phyloP scores from a whole-genome alignment of 2,329 filamentous ascomycete genomes.

The Cercospora sp. region DNA sequence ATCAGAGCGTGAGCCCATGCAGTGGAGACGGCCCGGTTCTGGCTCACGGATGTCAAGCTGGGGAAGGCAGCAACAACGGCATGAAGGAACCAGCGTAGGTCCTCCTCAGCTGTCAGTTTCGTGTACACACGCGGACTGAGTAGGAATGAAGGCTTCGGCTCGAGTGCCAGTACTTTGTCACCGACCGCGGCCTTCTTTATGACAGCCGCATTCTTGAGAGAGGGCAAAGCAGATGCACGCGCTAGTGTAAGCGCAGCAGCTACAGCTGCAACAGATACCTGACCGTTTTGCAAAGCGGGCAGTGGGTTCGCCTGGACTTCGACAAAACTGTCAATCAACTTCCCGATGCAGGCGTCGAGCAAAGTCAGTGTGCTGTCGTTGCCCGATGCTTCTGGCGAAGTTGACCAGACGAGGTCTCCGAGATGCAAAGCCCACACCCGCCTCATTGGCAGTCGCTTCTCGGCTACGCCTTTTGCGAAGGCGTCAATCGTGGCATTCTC shows the following conservation, averaged over 20 bases:
- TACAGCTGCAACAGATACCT: conserved; percentile 78
- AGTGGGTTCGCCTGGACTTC: conserved; percentile 78
- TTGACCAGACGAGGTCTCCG: conserved; percentile 67
- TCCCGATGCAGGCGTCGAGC: conserved; percentile 52
- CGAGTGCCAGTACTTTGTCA: conserved; percentile 65
- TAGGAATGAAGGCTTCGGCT: conserved; percentile 85
- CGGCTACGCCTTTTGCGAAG: conserved; percentile 76
- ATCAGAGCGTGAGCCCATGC: conserved; percentile 81
- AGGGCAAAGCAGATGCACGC: conserved; percentile 53
- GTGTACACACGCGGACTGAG: conserved; percentile 82
- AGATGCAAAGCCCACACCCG: conserved; percentile 77
- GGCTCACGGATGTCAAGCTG: conserved; percentile 36
- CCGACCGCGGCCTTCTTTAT: conserved; percentile 63
- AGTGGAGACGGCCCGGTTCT: conserved; percentile 37
- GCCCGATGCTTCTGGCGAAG: conserved; percentile 51
- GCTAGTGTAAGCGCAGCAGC: conserved; percentile 62
- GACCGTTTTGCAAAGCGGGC: conserved; percentile 75
- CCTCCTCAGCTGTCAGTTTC: conserved; percentile 72
- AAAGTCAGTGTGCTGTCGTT: conserved; percentile 50
- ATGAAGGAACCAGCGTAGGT: conserved; percentile 73
- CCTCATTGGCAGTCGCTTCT: conserved; percentile 78
- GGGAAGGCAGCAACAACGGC: conserved; percentile 64
- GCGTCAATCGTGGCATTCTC: conserved; percentile 68
- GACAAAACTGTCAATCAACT: conserved; percentile 68
- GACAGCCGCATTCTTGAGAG: conserved; percentile 57